phyloP scores from a whole-genome alignment of 2,329 filamentous ascomycete species.

The Rutstroemia sp. region DNA sequence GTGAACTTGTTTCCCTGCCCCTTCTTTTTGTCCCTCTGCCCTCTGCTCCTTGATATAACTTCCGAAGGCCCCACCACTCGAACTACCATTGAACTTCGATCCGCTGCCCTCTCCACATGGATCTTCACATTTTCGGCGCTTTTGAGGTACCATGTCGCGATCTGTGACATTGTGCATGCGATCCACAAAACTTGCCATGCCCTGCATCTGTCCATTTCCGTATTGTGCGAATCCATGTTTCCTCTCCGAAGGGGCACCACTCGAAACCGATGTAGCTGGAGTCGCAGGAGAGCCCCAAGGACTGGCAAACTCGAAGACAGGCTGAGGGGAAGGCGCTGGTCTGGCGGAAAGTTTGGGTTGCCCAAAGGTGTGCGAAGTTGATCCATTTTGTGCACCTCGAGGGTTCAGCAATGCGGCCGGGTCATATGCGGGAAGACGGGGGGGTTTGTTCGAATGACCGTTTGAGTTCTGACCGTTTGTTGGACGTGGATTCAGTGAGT shows the following conservation, averaged over 20 bases:
- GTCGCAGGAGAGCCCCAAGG: conserved; percentile 15
- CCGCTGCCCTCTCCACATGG: conserved; percentile 36
- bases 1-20: conserved; percentile 32
- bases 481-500: conserved; percentile 11
- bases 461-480: conserved; percentile 6
- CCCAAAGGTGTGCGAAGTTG: not conserved
- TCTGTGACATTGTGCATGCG: conserved; percentile 67
- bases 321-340: conserved; percentile 13
- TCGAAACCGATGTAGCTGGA: not conserved
- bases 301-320: conserved; percentile 28
- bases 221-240: conserved; percentile 18
- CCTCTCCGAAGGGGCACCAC: not conserved
- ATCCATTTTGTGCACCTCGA: conserved; percentile 25
- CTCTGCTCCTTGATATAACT: conserved; percentile 58
- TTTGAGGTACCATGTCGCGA: conserved; percentile 54
- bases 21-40: conserved; percentile 35
- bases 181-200: conserved; percentile 61
- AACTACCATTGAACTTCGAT: conserved; percentile 37
- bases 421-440: conserved; percentile 30
- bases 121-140: conserved; percentile 53
- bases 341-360: conserved; percentile 11
- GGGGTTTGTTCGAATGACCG: not conserved
- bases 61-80: conserved; percentile 53
- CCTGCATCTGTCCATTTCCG: conserved; percentile 21
- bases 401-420: conserved; percentile 37